These are phyloP conservation scores for Conticribra weissflogii DNA, from an alignment of 108 stramenopile species.

Conservation along the genomic window DNA sequence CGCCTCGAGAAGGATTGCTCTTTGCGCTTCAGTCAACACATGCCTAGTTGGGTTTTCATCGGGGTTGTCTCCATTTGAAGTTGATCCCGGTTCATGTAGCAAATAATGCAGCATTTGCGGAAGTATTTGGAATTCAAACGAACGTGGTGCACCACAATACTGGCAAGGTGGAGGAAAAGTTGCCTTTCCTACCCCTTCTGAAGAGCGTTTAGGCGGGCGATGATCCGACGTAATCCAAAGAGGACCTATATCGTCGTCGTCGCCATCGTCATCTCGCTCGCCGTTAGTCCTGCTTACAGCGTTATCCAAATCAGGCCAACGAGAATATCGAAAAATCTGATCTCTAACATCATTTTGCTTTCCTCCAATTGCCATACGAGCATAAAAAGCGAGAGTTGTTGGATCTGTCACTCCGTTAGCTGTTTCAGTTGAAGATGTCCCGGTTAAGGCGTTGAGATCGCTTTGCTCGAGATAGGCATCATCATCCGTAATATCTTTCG, in stretches of 20 bases:
- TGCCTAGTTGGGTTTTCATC: constrained; percentile 8
- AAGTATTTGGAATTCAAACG: constrained; percentile 88
- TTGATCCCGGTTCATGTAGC: constrained; percentile 29
- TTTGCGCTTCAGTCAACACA: constrained; percentile 45
- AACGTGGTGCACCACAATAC: constrained; percentile 69
- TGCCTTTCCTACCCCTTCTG: not conserved
- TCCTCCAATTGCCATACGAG: constrained; percentile 49
- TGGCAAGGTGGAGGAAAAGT: constrained; percentile 59
- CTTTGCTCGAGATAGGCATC: constrained; percentile 78
- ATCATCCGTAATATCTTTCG: constrained; percentile 43
- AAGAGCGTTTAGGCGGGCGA: constrained; percentile 37
- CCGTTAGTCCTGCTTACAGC: not conserved
- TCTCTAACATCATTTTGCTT: constrained; percentile 61
- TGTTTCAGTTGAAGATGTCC: constrained; percentile 25
- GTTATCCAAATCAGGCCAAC: constrained; percentile 53
- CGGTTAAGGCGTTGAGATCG: constrained; percentile 81
- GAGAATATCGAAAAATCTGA: constrained; percentile 79
- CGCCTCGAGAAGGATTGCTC: constrained; percentile 56
- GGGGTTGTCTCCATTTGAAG: not conserved
- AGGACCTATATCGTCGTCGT: constrained; percentile 31
- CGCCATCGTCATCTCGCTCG: constrained; percentile 14
- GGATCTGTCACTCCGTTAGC: constrained; percentile 66
- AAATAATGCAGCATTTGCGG: constrained; percentile 87
- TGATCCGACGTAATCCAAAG: constrained; percentile 73
- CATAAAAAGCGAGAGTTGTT: constrained; percentile 75